Base-by-base conservation (phyloP, 176 grass and related monocot species). In the Pharus latifolius region DNA sequence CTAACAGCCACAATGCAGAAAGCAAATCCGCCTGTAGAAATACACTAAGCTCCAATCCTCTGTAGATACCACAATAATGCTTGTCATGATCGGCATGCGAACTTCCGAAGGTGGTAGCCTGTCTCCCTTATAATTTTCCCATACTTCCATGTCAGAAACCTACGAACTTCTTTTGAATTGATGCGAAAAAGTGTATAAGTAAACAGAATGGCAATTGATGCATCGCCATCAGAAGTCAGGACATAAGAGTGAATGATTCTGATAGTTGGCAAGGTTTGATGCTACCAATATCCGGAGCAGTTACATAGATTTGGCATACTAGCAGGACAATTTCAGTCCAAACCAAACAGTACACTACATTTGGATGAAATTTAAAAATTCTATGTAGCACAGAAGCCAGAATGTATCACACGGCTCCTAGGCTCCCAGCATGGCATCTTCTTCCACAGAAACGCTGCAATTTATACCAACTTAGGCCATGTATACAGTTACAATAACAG, bases 401-500 rank as follows among this genome's bases (percentile, higher is more conserved):
- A 20, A 59, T 28, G 23, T 19, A 15, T 44, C 34, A 22, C 3
- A 6, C 46, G 54, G 62, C 46, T 60, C 46, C 46, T 63, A 38
- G 40, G 40, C 4, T 49, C 24, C 56, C 41, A 37, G 69, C 46
- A 30, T 3, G 16, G 22, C 15, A 68, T 74, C 20, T 69, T 11
- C 54, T 18, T 19, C 47, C 40, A 12, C 40, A 18, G 24, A 75
- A 59, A n/a, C 28, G 30, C 69, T 80, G 83, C 63, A 75, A 55
- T 33, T 74, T 38, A 70, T 19, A 76, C 22, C 26, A 46, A 45
- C 23, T 44, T 33, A 79, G 71, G 49, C 1, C 34, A 37, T 12
- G 44, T 7, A 65, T 42, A 26, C 38, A 53, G n/a, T 46, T 60
- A 85, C 28, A 28, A 46, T 25, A 68, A 7, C 35, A 46, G 47